phyloP scores from a whole-genome alignment of 768 basidiomycete genomes.

The Naematelia aurantialba region DNA sequence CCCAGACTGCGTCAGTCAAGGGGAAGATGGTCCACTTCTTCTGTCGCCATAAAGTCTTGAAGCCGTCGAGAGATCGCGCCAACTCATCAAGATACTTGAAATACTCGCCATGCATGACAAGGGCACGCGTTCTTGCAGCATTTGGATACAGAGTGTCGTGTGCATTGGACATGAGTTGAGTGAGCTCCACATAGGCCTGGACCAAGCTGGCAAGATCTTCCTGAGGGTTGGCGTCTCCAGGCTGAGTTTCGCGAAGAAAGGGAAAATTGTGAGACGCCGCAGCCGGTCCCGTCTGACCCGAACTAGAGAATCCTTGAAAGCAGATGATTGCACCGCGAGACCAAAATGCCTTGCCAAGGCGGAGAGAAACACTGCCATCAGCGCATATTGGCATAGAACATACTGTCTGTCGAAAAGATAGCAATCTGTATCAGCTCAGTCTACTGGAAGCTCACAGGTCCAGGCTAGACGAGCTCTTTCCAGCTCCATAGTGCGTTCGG shows the following conservation, averaged over 20 bases:
- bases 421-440: slow-evolving; percentile 32
- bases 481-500: slow-evolving; percentile 32
- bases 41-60: slow-evolving; percentile 34
- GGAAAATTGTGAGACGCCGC: slow-evolving; percentile 43
- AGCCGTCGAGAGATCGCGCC: slow-evolving; percentile 35
- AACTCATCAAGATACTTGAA: slow-evolving; percentile 48
- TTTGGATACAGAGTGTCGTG: slow-evolving; percentile 47
- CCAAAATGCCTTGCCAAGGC: slow-evolving; percentile 48
- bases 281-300: slow-evolving; percentile 43
- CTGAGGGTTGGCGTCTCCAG: slow-evolving; percentile 18
- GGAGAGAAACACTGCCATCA: slow-evolving; percentile 33
- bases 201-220: slow-evolving; percentile 37
- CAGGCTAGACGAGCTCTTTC: slow-evolving; percentile 43
- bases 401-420: slow-evolving; percentile 48
- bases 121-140: slow-evolving; percentile 32
- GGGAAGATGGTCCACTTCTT: slow-evolving; percentile 43
- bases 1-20: slow-evolving; percentile 36
- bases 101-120: slow-evolving; percentile 41
- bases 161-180: slow-evolving; percentile 45
- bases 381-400: not conserved
- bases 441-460: slow-evolving; percentile 38
- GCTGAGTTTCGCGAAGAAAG: slow-evolving; percentile 28
- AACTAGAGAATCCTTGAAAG: slow-evolving; percentile 45
- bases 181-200: slow-evolving; percentile 45
- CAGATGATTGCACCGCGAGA: slow-evolving; percentile 44